These are phyloP conservation scores for Limonium bicolor DNA, from an alignment of 148 eudicot genomes.

Conservation along the genomic window DNA sequence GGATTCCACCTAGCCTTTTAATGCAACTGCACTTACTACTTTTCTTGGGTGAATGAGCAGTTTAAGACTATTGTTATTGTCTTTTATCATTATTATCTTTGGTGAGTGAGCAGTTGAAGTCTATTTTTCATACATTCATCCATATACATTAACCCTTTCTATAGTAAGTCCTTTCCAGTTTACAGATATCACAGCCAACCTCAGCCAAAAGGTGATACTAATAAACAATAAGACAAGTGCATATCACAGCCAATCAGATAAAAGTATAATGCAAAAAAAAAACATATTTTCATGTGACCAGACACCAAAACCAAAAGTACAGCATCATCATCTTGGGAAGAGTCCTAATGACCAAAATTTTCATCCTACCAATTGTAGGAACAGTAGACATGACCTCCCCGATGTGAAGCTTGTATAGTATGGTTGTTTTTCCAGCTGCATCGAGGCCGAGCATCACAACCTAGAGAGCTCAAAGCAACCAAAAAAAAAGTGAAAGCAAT, in stretches of 20 bases:
- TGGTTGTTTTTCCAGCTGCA: constrained; percentile 99
- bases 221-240: neutral
- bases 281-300: neutral
- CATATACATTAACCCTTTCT: too few relatives aligned
- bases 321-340: neutral
- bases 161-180: too few relatives aligned
- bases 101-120: too few relatives aligned
- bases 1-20: too few relatives aligned
- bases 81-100: too few relatives aligned
- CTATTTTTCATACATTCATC: too few relatives aligned
- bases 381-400: constrained; percentile 97
- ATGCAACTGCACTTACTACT: too few relatives aligned
- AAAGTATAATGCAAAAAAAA: neutral
- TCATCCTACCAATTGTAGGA: constrained; percentile 80
- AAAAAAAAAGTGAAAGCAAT: neutral
- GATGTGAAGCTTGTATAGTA: constrained; percentile 93
- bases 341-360: neutral
- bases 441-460: constrained; percentile 99
- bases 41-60: too few relatives aligned
- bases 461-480: constrained; percentile 13
- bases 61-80: too few relatives aligned
- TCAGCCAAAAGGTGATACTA: neutral
- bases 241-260: neutral
- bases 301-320: neutral
- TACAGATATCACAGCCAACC: too few relatives aligned